A percentile compares a stretch with the other conserved stretches of the same genome.
Conservation (phyloP, 352 stramenopile species). For the Phytophthora quininea region DNA sequence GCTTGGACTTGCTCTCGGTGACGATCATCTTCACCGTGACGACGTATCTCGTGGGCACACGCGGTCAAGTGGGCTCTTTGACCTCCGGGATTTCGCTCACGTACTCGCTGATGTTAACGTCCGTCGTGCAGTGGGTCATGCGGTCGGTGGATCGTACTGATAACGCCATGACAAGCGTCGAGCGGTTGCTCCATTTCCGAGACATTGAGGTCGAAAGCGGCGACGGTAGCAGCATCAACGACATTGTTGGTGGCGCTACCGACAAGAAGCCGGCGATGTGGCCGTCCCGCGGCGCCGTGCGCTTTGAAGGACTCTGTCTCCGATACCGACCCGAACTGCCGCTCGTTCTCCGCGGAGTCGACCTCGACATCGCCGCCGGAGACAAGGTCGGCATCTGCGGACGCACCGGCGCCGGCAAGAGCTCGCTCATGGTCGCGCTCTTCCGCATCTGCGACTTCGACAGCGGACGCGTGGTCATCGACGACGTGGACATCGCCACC, state of each 20-base stretch:
- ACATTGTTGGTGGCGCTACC: not conserved
- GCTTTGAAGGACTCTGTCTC: slow-evolving; percentile 30
- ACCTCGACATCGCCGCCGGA: slow-evolving; percentile 41
- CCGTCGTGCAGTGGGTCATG: slow-evolving; percentile 45
- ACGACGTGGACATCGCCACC: slow-evolving; percentile 71
- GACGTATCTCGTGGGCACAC: slow-evolving; percentile 76
- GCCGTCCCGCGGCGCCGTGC: slow-evolving; percentile 31
- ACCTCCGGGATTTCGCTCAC: slow-evolving; percentile 34
- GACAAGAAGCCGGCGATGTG: slow-evolving; percentile 8
- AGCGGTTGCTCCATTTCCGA: slow-evolving; percentile 45
- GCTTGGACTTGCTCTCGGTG: slow-evolving; percentile 79
- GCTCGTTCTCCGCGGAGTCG: slow-evolving; percentile 43
- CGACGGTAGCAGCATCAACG: not conserved
- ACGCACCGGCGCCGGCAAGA: slow-evolving; percentile 54
- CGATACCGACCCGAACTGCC: slow-evolving; percentile 49
- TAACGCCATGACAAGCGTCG: slow-evolving; percentile 52
- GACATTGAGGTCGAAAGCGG: slow-evolving; percentile 22
- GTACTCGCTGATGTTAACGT: slow-evolving; percentile 48
- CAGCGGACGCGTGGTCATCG: slow-evolving; percentile 80
- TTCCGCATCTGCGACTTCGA: slow-evolving; percentile 52
- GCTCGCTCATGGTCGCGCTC: slow-evolving; percentile 46
- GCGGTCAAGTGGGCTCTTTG: slow-evolving; percentile 26
- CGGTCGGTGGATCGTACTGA: slow-evolving; percentile 32
- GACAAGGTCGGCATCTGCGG: slow-evolving; percentile 69
- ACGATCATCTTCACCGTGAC: slow-evolving; percentile 88